A percentile compares a stretch with the other conserved stretches of the same genome.
phyloP scores from a whole-genome alignment of 2,329 filamentous ascomycete genomes.

The Penicillium sp. region DNA sequence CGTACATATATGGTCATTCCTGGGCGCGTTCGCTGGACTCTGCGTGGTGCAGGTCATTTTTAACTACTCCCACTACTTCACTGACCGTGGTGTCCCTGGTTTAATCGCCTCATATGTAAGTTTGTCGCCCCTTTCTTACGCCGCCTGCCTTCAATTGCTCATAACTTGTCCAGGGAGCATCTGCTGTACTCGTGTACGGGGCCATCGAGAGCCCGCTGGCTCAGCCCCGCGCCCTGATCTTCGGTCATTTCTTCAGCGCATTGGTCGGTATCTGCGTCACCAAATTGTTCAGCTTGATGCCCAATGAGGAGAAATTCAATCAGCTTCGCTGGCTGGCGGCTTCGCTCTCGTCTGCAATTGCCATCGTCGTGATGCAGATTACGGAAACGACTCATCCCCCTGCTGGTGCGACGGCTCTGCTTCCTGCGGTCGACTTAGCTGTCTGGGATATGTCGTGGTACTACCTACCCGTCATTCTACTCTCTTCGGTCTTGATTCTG shows the following conservation, averaged over 20 bases:
- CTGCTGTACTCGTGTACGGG: background rate
- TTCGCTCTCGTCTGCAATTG: background rate
- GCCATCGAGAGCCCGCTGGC: background rate
- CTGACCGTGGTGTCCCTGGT: background rate
- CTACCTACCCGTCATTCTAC: background rate
- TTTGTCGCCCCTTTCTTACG: background rate
- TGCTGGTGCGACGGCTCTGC: background rate
- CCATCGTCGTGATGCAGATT: background rate
- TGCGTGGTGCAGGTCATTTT: constrained; percentile 24
- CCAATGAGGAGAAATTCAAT: background rate
- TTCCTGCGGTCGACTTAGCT: background rate
- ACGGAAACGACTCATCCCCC: background rate
- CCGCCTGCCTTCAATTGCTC: too few species aligned
- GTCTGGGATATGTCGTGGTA: background rate
- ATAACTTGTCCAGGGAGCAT: background rate
- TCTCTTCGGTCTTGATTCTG: background rate
- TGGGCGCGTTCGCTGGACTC: constrained; percentile 26
- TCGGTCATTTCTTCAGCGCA: background rate
- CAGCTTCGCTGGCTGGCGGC: background rate
- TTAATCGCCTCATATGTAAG: constrained; percentile 1
- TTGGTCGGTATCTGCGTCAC: background rate
- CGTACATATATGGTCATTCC: constrained; percentile 25
- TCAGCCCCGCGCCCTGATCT: background rate
- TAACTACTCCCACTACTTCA: constrained; percentile 20
- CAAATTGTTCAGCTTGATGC: background rate